phyloP scores from a whole-genome alignment of 2,329 filamentous ascomycete species.

The Grosmannia clavigera region DNA sequence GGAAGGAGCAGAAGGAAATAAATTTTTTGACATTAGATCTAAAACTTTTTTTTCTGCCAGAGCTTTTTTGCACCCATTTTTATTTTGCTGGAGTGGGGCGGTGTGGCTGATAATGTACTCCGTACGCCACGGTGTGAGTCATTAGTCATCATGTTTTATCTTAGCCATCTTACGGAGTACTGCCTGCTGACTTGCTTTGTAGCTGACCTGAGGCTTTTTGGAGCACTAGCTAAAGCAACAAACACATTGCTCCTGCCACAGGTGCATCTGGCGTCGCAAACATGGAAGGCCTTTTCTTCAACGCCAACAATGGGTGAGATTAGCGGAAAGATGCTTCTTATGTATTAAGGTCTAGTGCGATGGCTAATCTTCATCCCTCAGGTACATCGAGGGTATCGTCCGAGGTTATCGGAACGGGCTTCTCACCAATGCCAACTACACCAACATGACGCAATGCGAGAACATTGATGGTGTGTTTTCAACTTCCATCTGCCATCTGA shows the following conservation, averaged over 20 bases:
- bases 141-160: background rate
- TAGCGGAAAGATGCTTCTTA: background rate
- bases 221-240: conserved; percentile 4
- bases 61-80: conserved; percentile 8
- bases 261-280: conserved; percentile 15
- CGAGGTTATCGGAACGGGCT: conserved; percentile 93
- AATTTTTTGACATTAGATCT: conserved; percentile 12
- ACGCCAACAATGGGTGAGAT: conserved; percentile 78
- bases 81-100: background rate
- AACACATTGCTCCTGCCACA: conserved; percentile 5
- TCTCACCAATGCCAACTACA: conserved; percentile 81
- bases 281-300: conserved; percentile 92
- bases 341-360: background rate
- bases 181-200: background rate
- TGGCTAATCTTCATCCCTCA: conserved; percentile 22
- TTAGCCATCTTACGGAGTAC: background rate
- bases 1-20: conserved; percentile 7
- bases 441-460: conserved; percentile 94
- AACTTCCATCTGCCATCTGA: background rate
- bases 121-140: background rate
- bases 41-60: conserved; percentile 15
- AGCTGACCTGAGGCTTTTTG: conserved; percentile 1
- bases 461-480: conserved; percentile 70
- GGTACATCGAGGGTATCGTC: conserved; percentile 95
- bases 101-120: background rate